A percentile compares a stretch with the other conserved stretches of the same genome.
These are phyloP conservation scores for Tieghemostelium lacteum DNA, from an alignment of 78 protist genomes.

Conservation along the genomic window DNA sequence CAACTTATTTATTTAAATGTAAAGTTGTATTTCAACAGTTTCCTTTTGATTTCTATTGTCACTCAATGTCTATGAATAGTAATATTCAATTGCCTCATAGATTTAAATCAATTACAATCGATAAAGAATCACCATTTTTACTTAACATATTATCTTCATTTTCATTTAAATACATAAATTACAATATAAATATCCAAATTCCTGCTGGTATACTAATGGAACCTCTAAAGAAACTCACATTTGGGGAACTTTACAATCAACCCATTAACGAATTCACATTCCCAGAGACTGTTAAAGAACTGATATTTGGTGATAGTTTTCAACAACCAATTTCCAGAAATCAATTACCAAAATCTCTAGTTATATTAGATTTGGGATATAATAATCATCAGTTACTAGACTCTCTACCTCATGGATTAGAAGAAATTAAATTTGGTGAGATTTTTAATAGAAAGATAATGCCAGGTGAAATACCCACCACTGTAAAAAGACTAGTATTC, in stretches of 20 bases:
- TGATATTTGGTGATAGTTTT: neutral
- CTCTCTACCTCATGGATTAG: neutral
- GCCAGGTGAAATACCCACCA: no score
- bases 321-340: neutral
- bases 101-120: no score
- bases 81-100: no score
- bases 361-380: neutral
- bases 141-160: neutral
- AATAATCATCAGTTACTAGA: neutral
- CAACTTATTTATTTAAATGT: no score
- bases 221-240: neutral
- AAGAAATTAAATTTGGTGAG: constrained; percentile 2
- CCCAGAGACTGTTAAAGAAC: neutral
- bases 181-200: neutral
- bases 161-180: neutral
- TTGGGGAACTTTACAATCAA: neutral
- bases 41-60: no score
- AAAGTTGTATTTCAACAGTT: no score
- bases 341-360: neutral
- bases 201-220: neutral
- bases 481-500: no score
- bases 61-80: no score
- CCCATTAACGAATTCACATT: neutral
- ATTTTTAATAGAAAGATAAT: no score
- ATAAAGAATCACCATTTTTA: neutral